Evolutionary conservation across 2,329 filamentous ascomycete genomes (phyloP).

Genomic region (Colletotrichum spaethianum): DNA sequence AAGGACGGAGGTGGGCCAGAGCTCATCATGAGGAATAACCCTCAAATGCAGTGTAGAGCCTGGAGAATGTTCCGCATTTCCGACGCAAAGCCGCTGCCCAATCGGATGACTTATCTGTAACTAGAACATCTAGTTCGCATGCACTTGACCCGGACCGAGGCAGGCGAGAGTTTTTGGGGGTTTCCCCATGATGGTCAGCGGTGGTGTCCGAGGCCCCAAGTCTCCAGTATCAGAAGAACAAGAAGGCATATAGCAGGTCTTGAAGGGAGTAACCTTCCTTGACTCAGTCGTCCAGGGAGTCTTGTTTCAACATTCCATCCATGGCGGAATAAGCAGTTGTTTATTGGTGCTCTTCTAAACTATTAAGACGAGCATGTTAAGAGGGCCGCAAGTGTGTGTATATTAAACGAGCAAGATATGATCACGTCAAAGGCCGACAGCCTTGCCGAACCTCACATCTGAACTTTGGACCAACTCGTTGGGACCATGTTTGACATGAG

Average conservation of each 20-base stretch:
- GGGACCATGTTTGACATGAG: background rate
- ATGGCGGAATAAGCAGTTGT: no score
- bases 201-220: background rate
- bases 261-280: background rate
- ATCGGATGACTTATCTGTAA: background rate
- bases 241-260: background rate
- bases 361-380: background rate
- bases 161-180: background rate
- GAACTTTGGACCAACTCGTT: background rate
- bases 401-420: background rate
- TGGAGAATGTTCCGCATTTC: constrained; percentile 19
- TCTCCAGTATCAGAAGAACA: background rate
- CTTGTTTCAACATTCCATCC: background rate
- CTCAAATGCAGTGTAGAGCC: background rate
- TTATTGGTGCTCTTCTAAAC: no score
- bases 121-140: constrained; percentile 17
- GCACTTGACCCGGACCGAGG: constrained; percentile 36
- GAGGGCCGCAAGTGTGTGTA: background rate
- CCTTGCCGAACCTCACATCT: constrained; percentile 4
- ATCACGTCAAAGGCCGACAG: background rate
- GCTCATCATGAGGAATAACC: constrained; percentile 6
- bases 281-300: background rate
- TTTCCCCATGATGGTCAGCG: background rate
- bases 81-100: constrained; percentile 12
- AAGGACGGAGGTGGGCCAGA: background rate